Conservation (phyloP, 192 early-diverging fungal species). For the Lunasporangiospora selenospora region DNA sequence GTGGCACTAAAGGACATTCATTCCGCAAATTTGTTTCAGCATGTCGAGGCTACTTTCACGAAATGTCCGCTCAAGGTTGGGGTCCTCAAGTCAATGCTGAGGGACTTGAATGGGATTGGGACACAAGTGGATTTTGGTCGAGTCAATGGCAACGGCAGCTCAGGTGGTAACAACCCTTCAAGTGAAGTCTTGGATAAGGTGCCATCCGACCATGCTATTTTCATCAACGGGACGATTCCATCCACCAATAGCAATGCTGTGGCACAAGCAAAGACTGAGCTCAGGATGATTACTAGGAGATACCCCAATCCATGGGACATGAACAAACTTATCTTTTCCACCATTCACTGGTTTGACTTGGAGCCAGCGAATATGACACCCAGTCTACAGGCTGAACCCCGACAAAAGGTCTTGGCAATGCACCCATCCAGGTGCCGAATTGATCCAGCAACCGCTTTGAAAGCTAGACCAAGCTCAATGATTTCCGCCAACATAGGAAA, state of each 20-base stretch:
- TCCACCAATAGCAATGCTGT: background rate
- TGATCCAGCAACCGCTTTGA: conserved; percentile 23
- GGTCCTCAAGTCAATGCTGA: conserved; percentile 20
- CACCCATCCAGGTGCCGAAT: conserved; percentile 33
- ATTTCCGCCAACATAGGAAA: too few species aligned
- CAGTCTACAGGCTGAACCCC: background rate
- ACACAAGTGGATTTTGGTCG: conserved; percentile 7
- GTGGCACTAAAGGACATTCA: conserved; percentile 31
- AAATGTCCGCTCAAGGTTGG: conserved; percentile 32
- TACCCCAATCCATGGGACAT: conserved; percentile 33
- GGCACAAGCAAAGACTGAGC: conserved; percentile 26
- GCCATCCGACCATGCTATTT: conserved; percentile 23
- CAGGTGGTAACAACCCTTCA: background rate
- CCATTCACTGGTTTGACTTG: conserved; percentile 42
- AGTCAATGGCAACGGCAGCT: background rate
- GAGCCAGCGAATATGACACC: conserved; percentile 19
- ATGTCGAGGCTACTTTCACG: conserved; percentile 23
- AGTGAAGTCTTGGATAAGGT: conserved; percentile 10
- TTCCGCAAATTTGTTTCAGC: conserved; percentile 7
- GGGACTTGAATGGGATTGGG: conserved; percentile 20
- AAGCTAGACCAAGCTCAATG: conserved; percentile 1
- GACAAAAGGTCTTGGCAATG: conserved; percentile 21
- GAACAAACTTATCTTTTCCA: conserved; percentile 39
- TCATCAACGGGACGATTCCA: conserved; percentile 29
- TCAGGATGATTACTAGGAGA: conserved; percentile 15